These are phyloP conservation scores for Apiotrichum laibachii DNA, from an alignment of 1,284 basidiomycete species.

Conservation along the genomic window DNA sequence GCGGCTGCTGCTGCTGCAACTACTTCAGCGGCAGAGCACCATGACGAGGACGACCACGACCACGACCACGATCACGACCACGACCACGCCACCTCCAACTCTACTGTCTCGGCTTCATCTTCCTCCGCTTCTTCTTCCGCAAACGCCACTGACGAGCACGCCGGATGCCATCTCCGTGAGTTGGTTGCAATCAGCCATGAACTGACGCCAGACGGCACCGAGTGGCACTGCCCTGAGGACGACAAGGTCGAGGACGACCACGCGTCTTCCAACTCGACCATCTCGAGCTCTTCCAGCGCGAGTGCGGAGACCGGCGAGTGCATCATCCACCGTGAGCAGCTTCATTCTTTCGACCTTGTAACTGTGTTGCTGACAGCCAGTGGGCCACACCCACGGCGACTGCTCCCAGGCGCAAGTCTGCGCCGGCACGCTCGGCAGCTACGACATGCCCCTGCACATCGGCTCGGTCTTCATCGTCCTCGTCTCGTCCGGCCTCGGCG, in stretches of 20 bases:
- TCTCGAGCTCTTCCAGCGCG: background rate
- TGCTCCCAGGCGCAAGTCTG: slow-evolving; percentile 46
- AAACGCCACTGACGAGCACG: background rate
- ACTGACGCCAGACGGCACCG: slow-evolving; percentile 4
- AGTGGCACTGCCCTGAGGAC: slow-evolving; percentile 33
- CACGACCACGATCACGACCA: background rate
- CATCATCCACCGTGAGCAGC: slow-evolving; percentile 33
- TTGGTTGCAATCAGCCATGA: background rate
- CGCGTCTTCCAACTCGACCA: background rate
- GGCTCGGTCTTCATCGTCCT: slow-evolving; percentile 53
- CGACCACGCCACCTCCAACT: background rate
- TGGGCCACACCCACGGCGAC: slow-evolving; percentile 45
- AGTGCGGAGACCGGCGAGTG: slow-evolving; percentile 32
- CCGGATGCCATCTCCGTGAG: background rate
- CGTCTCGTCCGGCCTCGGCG: slow-evolving; percentile 45
- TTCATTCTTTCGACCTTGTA: background rate
- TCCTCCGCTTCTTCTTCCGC: too few species aligned
- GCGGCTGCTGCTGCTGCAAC: background rate
- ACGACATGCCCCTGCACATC: slow-evolving; percentile 52
- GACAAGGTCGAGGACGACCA: background rate
- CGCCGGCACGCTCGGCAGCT: slow-evolving; percentile 42
- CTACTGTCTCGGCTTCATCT: too few species aligned
- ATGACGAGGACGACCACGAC: background rate
- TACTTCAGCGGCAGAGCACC: slow-evolving; percentile 8
- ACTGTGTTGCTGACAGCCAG: background rate